Conservation (phyloP, 2,329 filamentous ascomycete species). For the Alternaria panax region DNA sequence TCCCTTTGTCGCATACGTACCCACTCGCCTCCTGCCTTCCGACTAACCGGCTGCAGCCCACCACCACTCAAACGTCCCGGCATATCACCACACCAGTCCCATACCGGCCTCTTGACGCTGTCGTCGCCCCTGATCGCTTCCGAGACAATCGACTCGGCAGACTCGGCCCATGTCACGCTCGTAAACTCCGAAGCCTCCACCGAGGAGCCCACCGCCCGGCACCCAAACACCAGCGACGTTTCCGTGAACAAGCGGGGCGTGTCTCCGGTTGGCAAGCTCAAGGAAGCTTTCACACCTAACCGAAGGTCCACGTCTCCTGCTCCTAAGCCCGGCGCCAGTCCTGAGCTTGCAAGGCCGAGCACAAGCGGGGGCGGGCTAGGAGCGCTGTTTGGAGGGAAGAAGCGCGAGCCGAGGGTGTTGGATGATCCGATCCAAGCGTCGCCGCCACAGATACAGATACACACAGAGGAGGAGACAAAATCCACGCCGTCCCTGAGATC, state of each 20-base stretch:
- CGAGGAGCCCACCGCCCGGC: constrained; percentile 36
- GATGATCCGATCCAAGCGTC: constrained; percentile 39
- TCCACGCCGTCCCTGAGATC: constrained; percentile 37
- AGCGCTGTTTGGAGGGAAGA: constrained; percentile 52
- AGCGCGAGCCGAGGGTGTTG: constrained; percentile 39
- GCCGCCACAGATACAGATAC: constrained; percentile 43
- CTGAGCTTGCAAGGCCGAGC: constrained; percentile 52
- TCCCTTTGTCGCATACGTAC: constrained; percentile 25
- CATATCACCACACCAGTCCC: constrained; percentile 58
- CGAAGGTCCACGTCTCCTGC: constrained; percentile 34
- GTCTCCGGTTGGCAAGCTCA: constrained; percentile 75
- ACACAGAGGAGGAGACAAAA: constrained; percentile 42
- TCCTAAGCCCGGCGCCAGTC: constrained; percentile 36
- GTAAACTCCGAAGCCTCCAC: constrained; percentile 43
- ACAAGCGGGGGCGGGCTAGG: constrained; percentile 53
- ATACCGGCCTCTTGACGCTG: constrained; percentile 57
- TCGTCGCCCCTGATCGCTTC: constrained; percentile 57
- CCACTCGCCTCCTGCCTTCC: constrained; percentile 25
- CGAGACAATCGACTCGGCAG: constrained; percentile 47
- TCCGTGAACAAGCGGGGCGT: constrained; percentile 62
- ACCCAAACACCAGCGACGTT: constrained; percentile 46
- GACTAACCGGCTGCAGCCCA: constrained; percentile 43
- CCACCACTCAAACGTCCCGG: constrained; percentile 45
- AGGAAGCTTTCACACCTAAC: constrained; percentile 68
- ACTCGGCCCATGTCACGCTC: constrained; percentile 31